Percentiles rank a stretch among this genome's conserved stretches.
These are phyloP conservation scores for Euphorbia schlechtendalii DNA, from an alignment of 441 rosid genomes.

Conservation along the genomic window DNA sequence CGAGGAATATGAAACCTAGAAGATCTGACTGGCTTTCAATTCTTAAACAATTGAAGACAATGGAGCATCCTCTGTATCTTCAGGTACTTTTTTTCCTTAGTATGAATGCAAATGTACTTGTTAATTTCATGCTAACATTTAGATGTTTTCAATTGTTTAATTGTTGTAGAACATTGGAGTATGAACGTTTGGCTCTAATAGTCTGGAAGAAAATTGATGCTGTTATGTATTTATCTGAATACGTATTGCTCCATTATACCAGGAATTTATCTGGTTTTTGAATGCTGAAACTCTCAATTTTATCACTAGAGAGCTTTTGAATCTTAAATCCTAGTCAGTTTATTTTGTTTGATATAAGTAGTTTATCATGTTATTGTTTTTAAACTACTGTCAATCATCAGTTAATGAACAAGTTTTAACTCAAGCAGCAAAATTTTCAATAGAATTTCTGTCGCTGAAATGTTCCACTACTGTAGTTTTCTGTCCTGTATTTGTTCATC, in stretches of 20 bases:
- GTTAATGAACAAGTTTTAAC: no score
- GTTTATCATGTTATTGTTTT: no score
- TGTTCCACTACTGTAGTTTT: no score
- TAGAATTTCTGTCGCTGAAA: no score
- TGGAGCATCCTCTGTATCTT: slow-evolving; percentile 56
- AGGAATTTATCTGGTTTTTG: background rate
- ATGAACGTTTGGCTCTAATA: background rate
- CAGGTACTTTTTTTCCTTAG: slow-evolving; percentile 31
- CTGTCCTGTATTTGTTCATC: no score
- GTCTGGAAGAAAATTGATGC: background rate
- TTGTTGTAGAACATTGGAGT: background rate
- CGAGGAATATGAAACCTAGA: slow-evolving; percentile 62
- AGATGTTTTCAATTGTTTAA: background rate
- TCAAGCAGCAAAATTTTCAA: no score
- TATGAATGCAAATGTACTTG: background rate
- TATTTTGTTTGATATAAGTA: no score
- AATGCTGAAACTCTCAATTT: background rate
- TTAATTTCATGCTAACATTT: background rate
- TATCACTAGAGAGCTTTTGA: background rate
- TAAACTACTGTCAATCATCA: no score
- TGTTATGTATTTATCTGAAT: no score
- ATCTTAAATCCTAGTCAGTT: background rate
- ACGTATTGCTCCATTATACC: background rate
- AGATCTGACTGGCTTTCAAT: slow-evolving; percentile 79
- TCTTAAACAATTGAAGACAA: slow-evolving; percentile 54